A percentile compares a stretch with the other conserved stretches of the same genome.
Conservation (phyloP, 768 basidiomycete genomes). For the Ramaria sp. region DNA sequence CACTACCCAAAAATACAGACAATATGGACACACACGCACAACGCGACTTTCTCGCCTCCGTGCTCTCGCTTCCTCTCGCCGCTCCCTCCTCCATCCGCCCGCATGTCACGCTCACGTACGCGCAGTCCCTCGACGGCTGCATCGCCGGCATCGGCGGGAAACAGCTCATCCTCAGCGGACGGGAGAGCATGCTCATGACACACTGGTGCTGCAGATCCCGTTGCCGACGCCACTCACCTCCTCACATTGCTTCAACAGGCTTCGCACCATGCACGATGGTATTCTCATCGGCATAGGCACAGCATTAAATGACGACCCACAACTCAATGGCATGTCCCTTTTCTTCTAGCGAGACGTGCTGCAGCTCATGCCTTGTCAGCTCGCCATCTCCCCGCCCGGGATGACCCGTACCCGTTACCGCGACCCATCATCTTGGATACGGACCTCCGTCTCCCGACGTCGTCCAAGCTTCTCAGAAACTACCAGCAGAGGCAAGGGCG, state of each 20-base stretch:
- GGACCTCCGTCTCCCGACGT: slow-evolving; percentile 48
- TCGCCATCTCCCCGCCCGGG: slow-evolving; percentile 16
- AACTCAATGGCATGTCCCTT: slow-evolving; percentile 66
- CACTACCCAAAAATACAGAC: not conserved
- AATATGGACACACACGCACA: not conserved
- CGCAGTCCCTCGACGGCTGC: slow-evolving; percentile 78
- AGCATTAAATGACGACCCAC: slow-evolving; percentile 83
- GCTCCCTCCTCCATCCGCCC: slow-evolving; percentile 28
- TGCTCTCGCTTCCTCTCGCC: slow-evolving; percentile 1
- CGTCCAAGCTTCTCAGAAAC: slow-evolving; percentile 64
- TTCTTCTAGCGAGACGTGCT: not conserved
- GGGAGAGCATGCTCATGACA: slow-evolving; percentile 86
- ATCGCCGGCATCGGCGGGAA: slow-evolving; percentile 67
- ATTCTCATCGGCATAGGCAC: slow-evolving; percentile 90
- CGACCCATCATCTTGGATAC: slow-evolving; percentile 80
- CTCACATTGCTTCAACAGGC: slow-evolving; percentile 35
- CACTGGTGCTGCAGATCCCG: slow-evolving; percentile 44
- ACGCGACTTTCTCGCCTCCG: slow-evolving; percentile 6
- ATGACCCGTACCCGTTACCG: slow-evolving; percentile 31
- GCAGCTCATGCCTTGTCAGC: slow-evolving; percentile 8
- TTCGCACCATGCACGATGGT: slow-evolving; percentile 86
- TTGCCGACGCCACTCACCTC: not conserved
- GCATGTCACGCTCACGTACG: slow-evolving; percentile 72
- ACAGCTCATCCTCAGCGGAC: slow-evolving; percentile 76
- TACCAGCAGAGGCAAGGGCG: slow-evolving; percentile 44